Conservation (phyloP, 2,329 filamentous ascomycete genomes). For the Botrytis deweyae region DNA sequence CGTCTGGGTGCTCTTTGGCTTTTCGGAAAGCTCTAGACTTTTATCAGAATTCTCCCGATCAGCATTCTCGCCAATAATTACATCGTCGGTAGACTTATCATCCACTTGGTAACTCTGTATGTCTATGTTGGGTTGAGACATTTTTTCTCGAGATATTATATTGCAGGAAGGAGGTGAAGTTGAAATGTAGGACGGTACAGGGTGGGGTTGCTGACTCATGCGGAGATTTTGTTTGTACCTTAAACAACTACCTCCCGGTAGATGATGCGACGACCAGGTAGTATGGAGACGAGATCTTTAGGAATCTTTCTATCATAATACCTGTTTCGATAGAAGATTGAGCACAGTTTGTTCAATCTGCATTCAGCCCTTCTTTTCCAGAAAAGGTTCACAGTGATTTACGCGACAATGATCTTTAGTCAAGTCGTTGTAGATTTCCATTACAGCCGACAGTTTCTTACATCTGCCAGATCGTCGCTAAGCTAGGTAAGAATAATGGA, state of each 20-base stretch:
- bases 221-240: not conserved
- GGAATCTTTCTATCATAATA: not conserved
- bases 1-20: not conserved
- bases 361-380: not conserved
- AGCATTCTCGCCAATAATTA: not conserved
- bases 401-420: not conserved
- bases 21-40: not conserved
- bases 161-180: not conserved
- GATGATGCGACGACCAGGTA: not conserved
- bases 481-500: not conserved
- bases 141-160: not conserved
- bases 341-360: not conserved
- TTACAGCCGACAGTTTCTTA: too few species aligned
- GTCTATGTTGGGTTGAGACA: not conserved
- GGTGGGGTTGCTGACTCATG: conserved; percentile 15
- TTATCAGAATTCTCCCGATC: fast-evolving
- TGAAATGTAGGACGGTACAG: not conserved
- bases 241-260: not conserved
- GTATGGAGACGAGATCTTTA: not conserved
- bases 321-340: not conserved
- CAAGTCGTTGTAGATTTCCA: not conserved
- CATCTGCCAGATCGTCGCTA: not conserved
- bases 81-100: not conserved
- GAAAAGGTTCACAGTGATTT: not conserved
- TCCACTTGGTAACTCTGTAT: fast-evolving